Conservation (phyloP, 208 protist genomes). For the Crithidia brevicula region DNA sequence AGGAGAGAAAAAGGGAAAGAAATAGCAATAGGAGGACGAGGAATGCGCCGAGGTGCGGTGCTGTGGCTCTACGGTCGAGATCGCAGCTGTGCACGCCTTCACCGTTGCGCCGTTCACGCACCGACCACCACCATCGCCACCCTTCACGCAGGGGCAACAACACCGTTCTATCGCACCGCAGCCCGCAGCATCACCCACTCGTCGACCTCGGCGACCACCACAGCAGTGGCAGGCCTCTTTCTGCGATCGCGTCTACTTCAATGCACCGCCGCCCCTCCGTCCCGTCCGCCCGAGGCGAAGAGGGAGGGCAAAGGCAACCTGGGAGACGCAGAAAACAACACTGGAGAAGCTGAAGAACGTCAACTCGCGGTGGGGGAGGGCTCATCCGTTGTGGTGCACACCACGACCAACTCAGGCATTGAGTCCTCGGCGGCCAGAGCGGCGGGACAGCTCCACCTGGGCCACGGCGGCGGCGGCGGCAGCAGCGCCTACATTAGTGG, state of each 20-base stretch:
- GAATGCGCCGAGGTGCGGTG: not conserved
- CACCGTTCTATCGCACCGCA: too few relatives aligned
- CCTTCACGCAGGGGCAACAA: too few relatives aligned
- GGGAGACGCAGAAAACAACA: not conserved
- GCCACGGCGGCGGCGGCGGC: not conserved
- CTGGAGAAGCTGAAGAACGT: not conserved
- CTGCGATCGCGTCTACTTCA: slow-evolving; percentile 2
- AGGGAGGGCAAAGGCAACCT: too few relatives aligned
- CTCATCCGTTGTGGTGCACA: slow-evolving; percentile 7
- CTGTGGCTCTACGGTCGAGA: not conserved
- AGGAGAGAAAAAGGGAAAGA: too few relatives aligned
- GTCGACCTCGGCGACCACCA: too few relatives aligned
- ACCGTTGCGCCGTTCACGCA: not conserved
- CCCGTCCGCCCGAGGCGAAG: too few relatives aligned
- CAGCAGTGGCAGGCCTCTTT: not conserved
- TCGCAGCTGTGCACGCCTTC: not conserved
- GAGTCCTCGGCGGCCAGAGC: not conserved
- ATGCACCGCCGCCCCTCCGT: not conserved
- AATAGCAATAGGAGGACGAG: too few relatives aligned
- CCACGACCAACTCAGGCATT: slow-evolving; percentile 8
- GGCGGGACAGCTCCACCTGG: not conserved
- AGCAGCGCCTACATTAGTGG: slow-evolving; percentile 12
- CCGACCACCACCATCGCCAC: not conserved
- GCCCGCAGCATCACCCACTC: too few relatives aligned
- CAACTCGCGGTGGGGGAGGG: not conserved